Conservation (phyloP, 495 filamentous ascomycete species). For the Talaromyces liani region DNA sequence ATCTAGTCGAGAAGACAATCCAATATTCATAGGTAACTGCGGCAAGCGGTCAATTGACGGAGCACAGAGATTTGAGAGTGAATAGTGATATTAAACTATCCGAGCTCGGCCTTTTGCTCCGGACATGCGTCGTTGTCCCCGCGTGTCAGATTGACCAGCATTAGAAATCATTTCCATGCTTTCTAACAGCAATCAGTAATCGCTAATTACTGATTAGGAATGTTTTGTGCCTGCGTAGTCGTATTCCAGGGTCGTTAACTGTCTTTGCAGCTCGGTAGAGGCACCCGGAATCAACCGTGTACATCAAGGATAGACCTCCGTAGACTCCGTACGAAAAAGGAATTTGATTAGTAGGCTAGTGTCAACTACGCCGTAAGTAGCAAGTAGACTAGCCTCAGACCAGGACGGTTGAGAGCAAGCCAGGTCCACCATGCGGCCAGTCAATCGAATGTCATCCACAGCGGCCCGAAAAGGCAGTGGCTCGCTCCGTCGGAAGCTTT, state of each 20-base stretch:
- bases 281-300: background rate
- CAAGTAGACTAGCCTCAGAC: constrained; percentile 4
- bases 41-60: background rate
- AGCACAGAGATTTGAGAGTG: background rate
- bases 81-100: background rate
- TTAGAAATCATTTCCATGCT: background rate
- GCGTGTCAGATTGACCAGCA: background rate
- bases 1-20: background rate
- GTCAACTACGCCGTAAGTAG: background rate
- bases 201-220: no score
- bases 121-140: background rate
- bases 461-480: constrained; percentile 8
- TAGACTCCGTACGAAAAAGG: background rate
- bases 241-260: background rate
- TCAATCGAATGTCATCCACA: constrained; percentile 4
- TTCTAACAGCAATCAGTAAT: background rate
- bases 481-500: constrained; percentile 4
- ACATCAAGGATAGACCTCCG: background rate
- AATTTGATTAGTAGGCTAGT: background rate
- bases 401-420: background rate
- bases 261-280: background rate
- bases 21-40: background rate
- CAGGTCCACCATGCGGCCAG: constrained; percentile 6
- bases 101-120: background rate
- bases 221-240: no score